phyloP scores from a whole-genome alignment of 495 filamentous ascomycete genomes.

The Pseudomonodictys pantanalensis region DNA sequence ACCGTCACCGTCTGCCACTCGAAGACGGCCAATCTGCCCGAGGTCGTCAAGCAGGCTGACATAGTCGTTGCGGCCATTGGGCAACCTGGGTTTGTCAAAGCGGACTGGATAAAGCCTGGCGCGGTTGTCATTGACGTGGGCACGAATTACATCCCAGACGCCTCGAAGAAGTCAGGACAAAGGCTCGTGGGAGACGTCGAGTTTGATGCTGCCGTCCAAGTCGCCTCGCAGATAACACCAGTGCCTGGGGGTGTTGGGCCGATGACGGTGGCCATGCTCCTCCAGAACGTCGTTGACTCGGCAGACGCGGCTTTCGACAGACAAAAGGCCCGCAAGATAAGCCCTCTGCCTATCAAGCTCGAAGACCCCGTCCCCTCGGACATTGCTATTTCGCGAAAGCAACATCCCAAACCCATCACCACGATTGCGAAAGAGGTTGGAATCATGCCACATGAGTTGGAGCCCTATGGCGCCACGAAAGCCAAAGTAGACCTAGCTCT shows the following conservation, averaged over 20 bases:
- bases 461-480: constrained; percentile 92
- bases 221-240: constrained; percentile 93
- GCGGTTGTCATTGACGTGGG: constrained; percentile 96
- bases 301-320: constrained; percentile 76
- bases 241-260: constrained; percentile 96
- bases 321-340: constrained; percentile 71
- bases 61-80: constrained; percentile 92
- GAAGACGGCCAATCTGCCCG: constrained; percentile 67
- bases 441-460: constrained; percentile 78
- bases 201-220: constrained; percentile 76
- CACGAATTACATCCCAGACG: constrained; percentile 93
- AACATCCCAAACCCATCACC: constrained; percentile 85
- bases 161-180: constrained; percentile 88
- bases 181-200: constrained; percentile 96
- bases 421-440: constrained; percentile 81
- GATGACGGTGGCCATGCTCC: constrained; percentile 96
- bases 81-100: constrained; percentile 79
- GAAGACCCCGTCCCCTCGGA: constrained; percentile 81
- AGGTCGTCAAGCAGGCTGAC: constrained; percentile 78
- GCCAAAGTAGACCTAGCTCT: constrained; percentile 85
- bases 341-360: constrained; percentile 75
- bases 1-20: constrained; percentile 97
- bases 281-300: constrained; percentile 88
- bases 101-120: constrained; percentile 91
- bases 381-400: constrained; percentile 85